phyloP scores from a whole-genome alignment of 2,329 filamentous ascomycete species.

The Penicillium hordei region DNA sequence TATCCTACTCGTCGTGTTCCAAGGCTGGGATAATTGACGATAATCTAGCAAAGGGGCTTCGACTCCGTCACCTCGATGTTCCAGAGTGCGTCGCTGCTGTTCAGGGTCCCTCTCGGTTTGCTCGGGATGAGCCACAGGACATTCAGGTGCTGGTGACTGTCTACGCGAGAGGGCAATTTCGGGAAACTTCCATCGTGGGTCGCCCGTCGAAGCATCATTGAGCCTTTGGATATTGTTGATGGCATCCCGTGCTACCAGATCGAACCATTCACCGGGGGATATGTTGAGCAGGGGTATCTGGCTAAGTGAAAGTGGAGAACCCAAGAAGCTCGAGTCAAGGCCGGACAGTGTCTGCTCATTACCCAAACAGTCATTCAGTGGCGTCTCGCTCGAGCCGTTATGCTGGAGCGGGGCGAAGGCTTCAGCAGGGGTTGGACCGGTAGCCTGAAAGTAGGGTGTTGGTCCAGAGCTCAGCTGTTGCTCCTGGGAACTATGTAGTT shows the following conservation, averaged over 20 bases:
- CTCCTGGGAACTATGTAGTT: background rate
- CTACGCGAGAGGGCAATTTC: constrained; percentile 11
- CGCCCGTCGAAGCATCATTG: background rate
- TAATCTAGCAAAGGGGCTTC: background rate
- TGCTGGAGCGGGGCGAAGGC: background rate
- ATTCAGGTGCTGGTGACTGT: constrained; percentile 2
- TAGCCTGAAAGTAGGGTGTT: background rate
- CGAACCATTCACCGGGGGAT: constrained; percentile 25
- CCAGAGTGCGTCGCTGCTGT: background rate
- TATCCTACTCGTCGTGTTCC: constrained; percentile 17
- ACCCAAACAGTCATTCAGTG: background rate
- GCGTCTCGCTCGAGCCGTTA: background rate
- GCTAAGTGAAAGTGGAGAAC: constrained; percentile 4
- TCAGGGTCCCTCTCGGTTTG: background rate
- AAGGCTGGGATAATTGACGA: constrained; percentile 6
- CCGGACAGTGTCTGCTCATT: constrained; percentile 1
- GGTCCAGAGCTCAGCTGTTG: background rate
- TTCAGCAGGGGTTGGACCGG: background rate
- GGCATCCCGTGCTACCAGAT: constrained; percentile 25
- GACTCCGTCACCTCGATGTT: background rate
- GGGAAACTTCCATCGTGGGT: background rate
- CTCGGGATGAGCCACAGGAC: background rate
- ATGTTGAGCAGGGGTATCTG: constrained; percentile 8
- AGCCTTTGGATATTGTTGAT: constrained; percentile 8
- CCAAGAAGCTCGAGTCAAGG: constrained; percentile 6